Evolutionary conservation across 169 alveolate genomes (phyloP).

Genomic region (Plasmodium adleri): DNA sequence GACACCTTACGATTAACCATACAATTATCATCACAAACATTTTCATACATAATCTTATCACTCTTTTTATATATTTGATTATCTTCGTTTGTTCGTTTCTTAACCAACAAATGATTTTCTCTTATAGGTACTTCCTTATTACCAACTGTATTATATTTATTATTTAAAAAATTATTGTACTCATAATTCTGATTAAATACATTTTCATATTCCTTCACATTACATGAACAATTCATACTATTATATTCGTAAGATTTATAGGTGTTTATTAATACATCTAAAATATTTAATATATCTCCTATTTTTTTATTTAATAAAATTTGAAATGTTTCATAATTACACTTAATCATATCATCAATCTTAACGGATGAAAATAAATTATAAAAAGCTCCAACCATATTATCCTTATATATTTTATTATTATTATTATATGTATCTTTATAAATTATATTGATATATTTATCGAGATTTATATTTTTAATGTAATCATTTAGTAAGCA

Average conservation of each 20-base stretch:
- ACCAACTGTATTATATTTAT: neutral
- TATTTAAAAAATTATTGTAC: neutral
- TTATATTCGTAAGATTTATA: neutral
- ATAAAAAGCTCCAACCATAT: neutral
- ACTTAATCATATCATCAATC: neutral
- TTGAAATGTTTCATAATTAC: slow-evolving; percentile 1
- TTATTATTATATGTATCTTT: neutral
- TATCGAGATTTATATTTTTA: neutral
- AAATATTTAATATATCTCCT: neutral
- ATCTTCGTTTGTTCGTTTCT: neutral
- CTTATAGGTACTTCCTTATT: neutral
- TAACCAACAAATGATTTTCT: neutral
- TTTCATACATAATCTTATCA: too few species aligned
- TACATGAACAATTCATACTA: too few species aligned
- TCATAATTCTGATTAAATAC: neutral
- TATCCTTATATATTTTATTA: neutral
- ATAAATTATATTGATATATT: too few species aligned
- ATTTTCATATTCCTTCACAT: neutral
- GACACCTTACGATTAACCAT: neutral
- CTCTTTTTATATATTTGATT: too few species aligned
- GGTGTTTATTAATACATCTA: neutral
- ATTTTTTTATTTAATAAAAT: neutral
- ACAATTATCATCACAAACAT: neutral
- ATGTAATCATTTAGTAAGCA: neutral
- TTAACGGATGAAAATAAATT: neutral